Percentiles rank a stretch among this genome's conserved stretches.
phyloP scores from a whole-genome alignment of 805 yeast species.

The Candida germanica region DNA sequence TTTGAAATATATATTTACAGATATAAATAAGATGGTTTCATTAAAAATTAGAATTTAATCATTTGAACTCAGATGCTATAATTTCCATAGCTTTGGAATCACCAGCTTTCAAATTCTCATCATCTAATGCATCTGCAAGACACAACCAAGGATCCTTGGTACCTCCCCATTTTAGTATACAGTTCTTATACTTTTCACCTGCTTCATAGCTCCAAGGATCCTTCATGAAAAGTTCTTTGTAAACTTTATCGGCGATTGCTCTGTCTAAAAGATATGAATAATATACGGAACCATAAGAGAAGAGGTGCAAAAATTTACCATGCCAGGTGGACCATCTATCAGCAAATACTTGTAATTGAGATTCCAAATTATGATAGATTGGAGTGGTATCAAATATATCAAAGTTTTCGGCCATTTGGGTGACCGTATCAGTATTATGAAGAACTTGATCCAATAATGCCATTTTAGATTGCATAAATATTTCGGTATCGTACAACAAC shows the following conservation, averaged over 20 bases:
- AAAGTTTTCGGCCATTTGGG: constrained; percentile 13
- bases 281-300: constrained; percentile 91
- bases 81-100: constrained; percentile 67
- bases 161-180: constrained; percentile 91
- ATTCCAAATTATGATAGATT: constrained; percentile 66
- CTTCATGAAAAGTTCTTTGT: constrained; percentile 65
- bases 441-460: constrained; percentile 82
- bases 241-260: constrained; percentile 84
- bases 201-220: constrained; percentile 69
- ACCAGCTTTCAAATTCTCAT: constrained; percentile 58
- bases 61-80: constrained; percentile 15
- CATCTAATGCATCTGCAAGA: constrained; percentile 72
- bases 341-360: constrained; percentile 55
- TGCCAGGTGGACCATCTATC: constrained; percentile 82
- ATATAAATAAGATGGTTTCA: constrained; percentile 1
- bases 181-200: constrained; percentile 72
- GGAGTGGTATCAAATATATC: constrained; percentile 51
- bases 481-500: constrained; percentile 64
- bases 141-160: constrained; percentile 85
- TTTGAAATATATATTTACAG: not conserved
- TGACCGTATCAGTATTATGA: constrained; percentile 46
- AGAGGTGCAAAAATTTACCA: constrained; percentile 89
- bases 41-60: not conserved
- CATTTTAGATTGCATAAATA: constrained; percentile 84
- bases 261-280: constrained; percentile 89